phyloP scores from a whole-genome alignment of 2,329 filamentous ascomycete species.

The Elsinoe arachidis region DNA sequence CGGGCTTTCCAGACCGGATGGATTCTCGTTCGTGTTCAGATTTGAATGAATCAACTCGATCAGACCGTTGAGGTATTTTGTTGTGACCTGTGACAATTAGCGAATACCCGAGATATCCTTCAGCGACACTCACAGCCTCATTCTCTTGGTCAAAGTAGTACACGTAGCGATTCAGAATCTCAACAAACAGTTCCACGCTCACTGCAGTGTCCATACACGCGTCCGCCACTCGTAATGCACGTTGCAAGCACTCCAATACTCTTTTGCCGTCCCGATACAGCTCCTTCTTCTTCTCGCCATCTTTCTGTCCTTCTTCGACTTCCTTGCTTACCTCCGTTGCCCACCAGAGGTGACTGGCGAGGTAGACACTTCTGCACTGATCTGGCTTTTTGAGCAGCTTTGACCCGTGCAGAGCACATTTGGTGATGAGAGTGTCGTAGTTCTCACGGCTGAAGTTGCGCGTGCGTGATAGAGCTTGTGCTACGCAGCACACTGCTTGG shows the following conservation, averaged over 20 bases:
- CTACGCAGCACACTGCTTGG: constrained; percentile 92
- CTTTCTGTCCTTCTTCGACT: constrained; percentile 44
- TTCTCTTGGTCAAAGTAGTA: constrained; percentile 99
- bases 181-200: constrained; percentile 94
- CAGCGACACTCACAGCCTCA: constrained; percentile 58
- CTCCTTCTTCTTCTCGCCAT: constrained; percentile 52
- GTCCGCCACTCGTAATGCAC: constrained; percentile 89
- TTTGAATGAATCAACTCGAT: constrained; percentile 99
- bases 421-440: constrained; percentile 97
- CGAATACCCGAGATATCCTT: neutral
- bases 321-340: constrained; percentile 78
- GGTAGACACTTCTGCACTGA: constrained; percentile 91
- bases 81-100: constrained; percentile 56
- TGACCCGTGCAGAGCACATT: constrained; percentile 91
- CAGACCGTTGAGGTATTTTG: constrained; percentile 93
- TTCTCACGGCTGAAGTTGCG: constrained; percentile 92
- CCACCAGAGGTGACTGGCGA: constrained; percentile 98
- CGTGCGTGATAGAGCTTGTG: constrained; percentile 78
- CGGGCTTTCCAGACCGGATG: constrained; percentile 74
- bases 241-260: constrained; percentile 90
- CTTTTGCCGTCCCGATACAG: constrained; percentile 96
- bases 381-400: constrained; percentile 97
- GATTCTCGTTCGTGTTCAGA: constrained; percentile 75
- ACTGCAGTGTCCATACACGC: constrained; percentile 98
- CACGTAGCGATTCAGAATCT: constrained; percentile 95